Conservation (phyloP, 2,329 filamentous ascomycete species). For the Colletotrichum aenigma region DNA sequence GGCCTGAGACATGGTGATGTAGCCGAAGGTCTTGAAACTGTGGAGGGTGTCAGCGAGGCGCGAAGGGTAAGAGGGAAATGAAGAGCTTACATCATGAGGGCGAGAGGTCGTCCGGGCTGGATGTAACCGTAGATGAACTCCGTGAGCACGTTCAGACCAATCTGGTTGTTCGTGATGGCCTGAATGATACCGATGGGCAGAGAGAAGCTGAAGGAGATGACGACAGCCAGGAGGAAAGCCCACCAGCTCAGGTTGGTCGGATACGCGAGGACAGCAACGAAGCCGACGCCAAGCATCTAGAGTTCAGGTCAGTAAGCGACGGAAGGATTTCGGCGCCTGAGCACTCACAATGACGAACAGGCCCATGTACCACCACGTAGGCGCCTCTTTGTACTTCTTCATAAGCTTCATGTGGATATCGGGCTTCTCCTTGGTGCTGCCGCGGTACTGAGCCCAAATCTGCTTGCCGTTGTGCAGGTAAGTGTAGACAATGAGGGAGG, state of each 20-base stretch:
- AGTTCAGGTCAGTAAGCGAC: not conserved
- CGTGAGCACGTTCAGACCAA: slow-evolving; percentile 75
- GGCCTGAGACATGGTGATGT: slow-evolving; percentile 68
- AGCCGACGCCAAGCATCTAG: slow-evolving; percentile 58
- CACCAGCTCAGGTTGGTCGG: slow-evolving; percentile 75
- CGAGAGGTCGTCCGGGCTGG: slow-evolving; percentile 72
- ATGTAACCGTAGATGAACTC: slow-evolving; percentile 80
- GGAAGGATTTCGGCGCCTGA: not conserved
- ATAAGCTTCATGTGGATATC: slow-evolving; percentile 70
- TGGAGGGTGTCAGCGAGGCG: slow-evolving; percentile 18
- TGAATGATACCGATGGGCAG: slow-evolving; percentile 73
- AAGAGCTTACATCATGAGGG: slow-evolving; percentile 67
- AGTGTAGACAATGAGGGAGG: slow-evolving; percentile 71
- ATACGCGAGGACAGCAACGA: slow-evolving; percentile 61
- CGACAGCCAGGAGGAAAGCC: slow-evolving; percentile 70
- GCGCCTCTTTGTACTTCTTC: slow-evolving; percentile 66
- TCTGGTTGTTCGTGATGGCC: slow-evolving; percentile 72
- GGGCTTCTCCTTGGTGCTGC: slow-evolving; percentile 62
- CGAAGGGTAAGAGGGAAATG: not conserved
- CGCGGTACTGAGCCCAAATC: slow-evolving; percentile 67
- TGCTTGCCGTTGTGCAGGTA: slow-evolving; percentile 69
- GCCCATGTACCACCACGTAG: slow-evolving; percentile 67
- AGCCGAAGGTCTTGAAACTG: slow-evolving; percentile 68
- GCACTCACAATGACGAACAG: slow-evolving; percentile 58
- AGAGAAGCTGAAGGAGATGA: slow-evolving; percentile 67